Evolutionary conservation across 1,284 basidiomycete species (phyloP).

Genomic region (Ustilago esculenta): DNA sequence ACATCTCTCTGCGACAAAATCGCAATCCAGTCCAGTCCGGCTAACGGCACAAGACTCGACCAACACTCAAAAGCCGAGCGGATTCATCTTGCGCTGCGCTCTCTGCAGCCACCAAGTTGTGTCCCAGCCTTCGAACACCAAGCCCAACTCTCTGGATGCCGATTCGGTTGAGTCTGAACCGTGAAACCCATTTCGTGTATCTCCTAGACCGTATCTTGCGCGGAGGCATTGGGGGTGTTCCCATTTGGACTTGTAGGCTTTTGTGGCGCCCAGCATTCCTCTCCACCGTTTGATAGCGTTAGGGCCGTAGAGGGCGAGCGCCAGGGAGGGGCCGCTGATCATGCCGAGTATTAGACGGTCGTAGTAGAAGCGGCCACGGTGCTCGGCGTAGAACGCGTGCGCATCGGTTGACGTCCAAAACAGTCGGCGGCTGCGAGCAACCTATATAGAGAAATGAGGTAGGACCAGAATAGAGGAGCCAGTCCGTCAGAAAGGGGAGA

Average conservation of each 20-base stretch:
- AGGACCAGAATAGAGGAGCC: not conserved
- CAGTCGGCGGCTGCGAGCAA: conserved; percentile 49
- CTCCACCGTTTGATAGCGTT: conserved; percentile 58
- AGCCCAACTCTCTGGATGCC: conserved; percentile 41
- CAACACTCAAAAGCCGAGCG: conserved; percentile 25
- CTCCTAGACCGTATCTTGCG: conserved; percentile 57
- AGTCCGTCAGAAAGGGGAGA: too few relatives aligned
- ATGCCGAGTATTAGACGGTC: conserved; percentile 61
- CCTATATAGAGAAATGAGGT: conserved; percentile 1
- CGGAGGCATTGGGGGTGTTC: conserved; percentile 47
- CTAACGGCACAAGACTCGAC: too few relatives aligned
- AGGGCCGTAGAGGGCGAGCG: conserved; percentile 56
- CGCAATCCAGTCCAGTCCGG: too few relatives aligned
- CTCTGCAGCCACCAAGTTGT: conserved; percentile 47
- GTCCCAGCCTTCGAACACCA: conserved; percentile 59
- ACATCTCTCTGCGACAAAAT: not conserved
- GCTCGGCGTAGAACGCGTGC: conserved; percentile 61
- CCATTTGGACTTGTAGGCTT: conserved; percentile 60
- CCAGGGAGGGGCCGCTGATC: conserved; percentile 59
- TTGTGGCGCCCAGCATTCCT: conserved; percentile 60
- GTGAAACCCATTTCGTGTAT: conserved; percentile 65
- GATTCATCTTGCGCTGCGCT: conserved; percentile 25
- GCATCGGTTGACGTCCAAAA: conserved; percentile 61
- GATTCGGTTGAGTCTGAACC: conserved; percentile 45
- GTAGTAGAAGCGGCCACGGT: conserved; percentile 64